These are phyloP conservation scores for Trichoderma sp. DNA, from an alignment of 2,329 filamentous ascomycete species.

Conservation along the genomic window DNA sequence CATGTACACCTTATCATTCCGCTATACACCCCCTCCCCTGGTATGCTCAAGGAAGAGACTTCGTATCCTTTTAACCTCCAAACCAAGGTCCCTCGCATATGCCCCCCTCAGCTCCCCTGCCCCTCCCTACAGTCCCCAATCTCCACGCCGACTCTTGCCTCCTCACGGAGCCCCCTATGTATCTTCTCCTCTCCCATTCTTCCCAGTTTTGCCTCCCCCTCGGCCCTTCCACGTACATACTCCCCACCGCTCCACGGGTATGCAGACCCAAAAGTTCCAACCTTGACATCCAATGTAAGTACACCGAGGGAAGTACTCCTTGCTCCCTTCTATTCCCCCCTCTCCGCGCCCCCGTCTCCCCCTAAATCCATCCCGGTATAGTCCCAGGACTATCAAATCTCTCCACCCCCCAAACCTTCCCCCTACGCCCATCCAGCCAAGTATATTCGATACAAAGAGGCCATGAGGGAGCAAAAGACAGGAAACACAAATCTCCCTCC, in stretches of 20 bases:
- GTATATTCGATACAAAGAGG: too few species aligned
- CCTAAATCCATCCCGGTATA: too few species aligned
- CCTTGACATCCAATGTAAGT: too few species aligned
- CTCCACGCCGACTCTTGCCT: neutral
- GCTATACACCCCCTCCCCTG: neutral
- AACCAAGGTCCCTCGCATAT: constrained; percentile 20
- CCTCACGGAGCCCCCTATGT: neutral
- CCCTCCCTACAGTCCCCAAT: neutral
- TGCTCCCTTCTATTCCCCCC: too few species aligned
- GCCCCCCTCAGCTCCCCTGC: neutral
- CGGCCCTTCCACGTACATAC: too few species aligned
- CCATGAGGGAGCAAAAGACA: neutral
- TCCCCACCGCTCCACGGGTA: too few species aligned
- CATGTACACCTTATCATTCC: neutral
- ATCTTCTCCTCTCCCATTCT: neutral
- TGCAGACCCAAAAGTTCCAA: too few species aligned
- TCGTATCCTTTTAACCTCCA: neutral
- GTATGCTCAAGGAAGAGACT: neutral
- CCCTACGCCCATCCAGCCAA: neutral
- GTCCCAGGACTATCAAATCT: neutral
- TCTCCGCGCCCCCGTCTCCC: too few species aligned
- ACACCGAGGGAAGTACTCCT: too few species aligned
- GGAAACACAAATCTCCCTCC: neutral
- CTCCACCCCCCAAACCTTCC: neutral
- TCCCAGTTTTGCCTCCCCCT: too few species aligned